Conservation (phyloP, 176 grass and related monocot species). For the Elymus sibiricus region DNA sequence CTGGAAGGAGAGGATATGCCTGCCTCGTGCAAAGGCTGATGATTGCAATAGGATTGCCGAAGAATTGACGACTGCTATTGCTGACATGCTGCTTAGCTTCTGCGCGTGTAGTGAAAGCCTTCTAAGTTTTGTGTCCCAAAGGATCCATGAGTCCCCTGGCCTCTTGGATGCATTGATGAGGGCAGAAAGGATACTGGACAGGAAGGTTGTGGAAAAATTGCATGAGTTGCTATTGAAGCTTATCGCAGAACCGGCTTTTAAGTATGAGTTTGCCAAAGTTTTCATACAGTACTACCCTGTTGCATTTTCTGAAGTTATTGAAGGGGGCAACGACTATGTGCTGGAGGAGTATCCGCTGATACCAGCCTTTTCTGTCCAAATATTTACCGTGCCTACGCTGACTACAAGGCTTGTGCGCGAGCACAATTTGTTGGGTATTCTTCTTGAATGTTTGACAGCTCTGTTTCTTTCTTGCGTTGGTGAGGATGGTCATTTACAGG, state of each 20-base stretch:
- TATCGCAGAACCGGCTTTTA: constrained; percentile 83
- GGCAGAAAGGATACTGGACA: constrained; percentile 67
- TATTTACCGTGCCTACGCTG: constrained; percentile 86
- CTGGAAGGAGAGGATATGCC: constrained; percentile 57
- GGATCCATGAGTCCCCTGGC: constrained; percentile 48
- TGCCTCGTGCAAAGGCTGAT: constrained; percentile 31
- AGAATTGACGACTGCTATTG: constrained; percentile 52
- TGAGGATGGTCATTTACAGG: constrained; percentile 72
- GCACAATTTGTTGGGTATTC: constrained; percentile 66
- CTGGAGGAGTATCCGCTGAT: constrained; percentile 62
- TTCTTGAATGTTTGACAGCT: constrained; percentile 73
- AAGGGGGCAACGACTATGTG: constrained; percentile 35
- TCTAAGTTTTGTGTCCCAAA: constrained; percentile 73
- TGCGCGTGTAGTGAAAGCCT: constrained; percentile 78
- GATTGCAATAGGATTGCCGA: constrained; percentile 21
- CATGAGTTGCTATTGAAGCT: constrained; percentile 91
- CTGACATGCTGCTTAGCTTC: constrained; percentile 75
- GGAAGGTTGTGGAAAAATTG: constrained; percentile 61
- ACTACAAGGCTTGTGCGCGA: constrained; percentile 74
- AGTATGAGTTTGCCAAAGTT: constrained; percentile 83
- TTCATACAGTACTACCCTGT: constrained; percentile 72
- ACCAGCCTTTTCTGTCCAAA: constrained; percentile 81
- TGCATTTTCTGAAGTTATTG: constrained; percentile 58
- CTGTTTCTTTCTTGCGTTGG: constrained; percentile 68
- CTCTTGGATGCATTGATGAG: constrained; percentile 58